Evolutionary conservation across 2,329 filamentous ascomycete genomes (phyloP), one percentile per base, ranked within the genome.

Genomic region (Macrophomina tecta): DNA sequence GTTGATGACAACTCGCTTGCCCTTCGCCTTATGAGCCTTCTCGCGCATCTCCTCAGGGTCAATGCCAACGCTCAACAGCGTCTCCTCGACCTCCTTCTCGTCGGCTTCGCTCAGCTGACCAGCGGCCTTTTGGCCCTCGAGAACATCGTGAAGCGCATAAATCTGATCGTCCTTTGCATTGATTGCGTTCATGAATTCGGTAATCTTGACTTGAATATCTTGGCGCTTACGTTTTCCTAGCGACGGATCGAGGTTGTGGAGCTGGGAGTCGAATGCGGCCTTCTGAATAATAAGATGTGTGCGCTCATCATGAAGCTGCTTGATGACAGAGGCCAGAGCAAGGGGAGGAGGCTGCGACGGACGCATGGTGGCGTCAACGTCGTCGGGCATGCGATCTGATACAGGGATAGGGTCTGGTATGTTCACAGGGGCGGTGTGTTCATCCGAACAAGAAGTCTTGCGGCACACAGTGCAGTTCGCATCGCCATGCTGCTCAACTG

Each of bases 301-400:
- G 52, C 94, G 85, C 77, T 97, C 93, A 75, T 96, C 92, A 71
- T 92, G 85, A 3, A 96, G 82, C 7, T 89, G 86, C 79, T 96
- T 95, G 76, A 97, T 89, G 28, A 97, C 91, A n/a, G 89, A 87
- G 7, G 91, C 90, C 30, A 97, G 86, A 9, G 93, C 92, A 51
- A 89, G 80, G 4, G 86, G 88, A 0, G 92, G 92, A 1, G 87
- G 81, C 73, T 92, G 89, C 1, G 89, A 73, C 2, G 83, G 87
- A 0, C 87, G 86, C 55, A 89, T 75, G 0, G 87, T 90, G 0
- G 84, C 84, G 62, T 88, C 85, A n/a, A 84, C 81, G 58, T 86
- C 83, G 68, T 86, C 82, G 4, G 77, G 75, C 76, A 81, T 82
- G 60, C 84, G 83, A 28, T 82, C 76, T 4, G 84, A 85, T 4